Evolutionary conservation across 306 rosid species (phyloP).

Genomic region (Ormosia emarginata): DNA sequence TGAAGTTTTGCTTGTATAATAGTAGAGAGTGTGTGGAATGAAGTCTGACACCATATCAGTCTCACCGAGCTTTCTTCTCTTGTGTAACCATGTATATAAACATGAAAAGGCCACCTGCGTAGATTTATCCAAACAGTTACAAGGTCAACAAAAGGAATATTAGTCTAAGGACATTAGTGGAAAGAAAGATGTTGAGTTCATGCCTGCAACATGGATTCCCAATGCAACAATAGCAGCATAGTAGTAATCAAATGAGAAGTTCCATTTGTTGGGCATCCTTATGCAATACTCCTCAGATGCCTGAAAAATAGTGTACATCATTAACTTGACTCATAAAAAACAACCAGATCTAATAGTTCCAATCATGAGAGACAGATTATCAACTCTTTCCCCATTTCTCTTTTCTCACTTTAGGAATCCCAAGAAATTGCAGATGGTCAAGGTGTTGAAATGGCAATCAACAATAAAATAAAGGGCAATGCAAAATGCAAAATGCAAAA

Average conservation of each 20-base stretch:
- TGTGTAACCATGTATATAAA: conserved; percentile 61
- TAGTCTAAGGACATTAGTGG: neutral
- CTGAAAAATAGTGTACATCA: conserved; percentile 30
- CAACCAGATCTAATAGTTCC: neutral
- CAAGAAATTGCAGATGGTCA: neutral
- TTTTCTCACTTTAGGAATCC: neutral
- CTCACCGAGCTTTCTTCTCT: conserved; percentile 49
- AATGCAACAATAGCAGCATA: conserved; percentile 41
- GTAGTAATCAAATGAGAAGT: conserved; percentile 74
- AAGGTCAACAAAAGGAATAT: neutral
- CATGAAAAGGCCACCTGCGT: conserved; percentile 74
- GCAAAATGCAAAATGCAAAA: neutral
- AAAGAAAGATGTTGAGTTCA: conserved; percentile 21
- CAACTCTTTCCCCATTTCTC: neutral
- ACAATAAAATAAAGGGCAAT: neutral
- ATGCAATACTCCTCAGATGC: conserved; percentile 61
- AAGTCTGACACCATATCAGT: too few species aligned
- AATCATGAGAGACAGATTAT: neutral
- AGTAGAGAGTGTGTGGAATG: too few species aligned
- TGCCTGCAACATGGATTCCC: conserved; percentile 69
- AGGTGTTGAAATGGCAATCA: neutral
- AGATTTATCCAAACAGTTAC: conserved; percentile 6
- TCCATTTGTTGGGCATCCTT: conserved; percentile 89
- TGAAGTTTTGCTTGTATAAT: neutral
- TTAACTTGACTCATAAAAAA: conserved; percentile 2